phyloP scores from a whole-genome alignment of 495 filamentous ascomycete genomes.

The Aspergillus coremiiformis region DNA sequence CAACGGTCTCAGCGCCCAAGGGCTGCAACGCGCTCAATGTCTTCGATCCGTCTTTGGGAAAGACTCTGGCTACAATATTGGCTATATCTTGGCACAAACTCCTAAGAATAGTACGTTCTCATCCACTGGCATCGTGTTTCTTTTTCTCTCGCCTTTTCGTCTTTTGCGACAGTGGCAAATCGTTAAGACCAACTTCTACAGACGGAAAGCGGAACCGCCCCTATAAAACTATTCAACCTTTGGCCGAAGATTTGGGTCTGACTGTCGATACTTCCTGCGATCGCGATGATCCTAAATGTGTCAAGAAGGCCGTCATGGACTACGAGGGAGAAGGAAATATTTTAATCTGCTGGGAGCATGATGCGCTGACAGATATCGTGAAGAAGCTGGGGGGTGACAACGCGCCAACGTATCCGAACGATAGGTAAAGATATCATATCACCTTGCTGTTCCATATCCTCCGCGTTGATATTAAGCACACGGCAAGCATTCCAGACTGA shows the following conservation, averaged over 20 bases:
- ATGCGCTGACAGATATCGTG: conserved; percentile 39
- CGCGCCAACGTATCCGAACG: conserved; percentile 30
- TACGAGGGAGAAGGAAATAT: conserved; percentile 46
- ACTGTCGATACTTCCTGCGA: conserved; percentile 43
- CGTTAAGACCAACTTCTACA: conserved; percentile 13
- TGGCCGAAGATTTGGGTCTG: conserved; percentile 45
- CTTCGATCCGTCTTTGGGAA: conserved; percentile 41
- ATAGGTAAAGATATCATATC: conserved; percentile 14
- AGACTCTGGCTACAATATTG: conserved; percentile 41
- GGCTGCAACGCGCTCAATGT: conserved; percentile 45
- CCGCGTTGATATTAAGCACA: too few species aligned
- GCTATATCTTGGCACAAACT: conserved; percentile 45
- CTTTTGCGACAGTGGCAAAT: neutral
- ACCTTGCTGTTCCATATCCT: neutral
- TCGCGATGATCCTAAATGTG: conserved; percentile 41
- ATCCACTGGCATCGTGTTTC: too few species aligned
- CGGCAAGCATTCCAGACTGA: too few species aligned
- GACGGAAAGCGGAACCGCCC: conserved; percentile 45
- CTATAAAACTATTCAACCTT: conserved; percentile 44
- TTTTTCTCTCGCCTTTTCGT: neutral
- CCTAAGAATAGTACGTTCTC: conserved; percentile 40
- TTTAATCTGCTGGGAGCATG: conserved; percentile 53
- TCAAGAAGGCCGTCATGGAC: conserved; percentile 35
- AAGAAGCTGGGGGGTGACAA: conserved; percentile 36
- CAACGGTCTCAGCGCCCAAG: conserved; percentile 38